phyloP scores from a whole-genome alignment of 192 early-diverging fungal genomes.

The Gonapodya prolifera region DNA sequence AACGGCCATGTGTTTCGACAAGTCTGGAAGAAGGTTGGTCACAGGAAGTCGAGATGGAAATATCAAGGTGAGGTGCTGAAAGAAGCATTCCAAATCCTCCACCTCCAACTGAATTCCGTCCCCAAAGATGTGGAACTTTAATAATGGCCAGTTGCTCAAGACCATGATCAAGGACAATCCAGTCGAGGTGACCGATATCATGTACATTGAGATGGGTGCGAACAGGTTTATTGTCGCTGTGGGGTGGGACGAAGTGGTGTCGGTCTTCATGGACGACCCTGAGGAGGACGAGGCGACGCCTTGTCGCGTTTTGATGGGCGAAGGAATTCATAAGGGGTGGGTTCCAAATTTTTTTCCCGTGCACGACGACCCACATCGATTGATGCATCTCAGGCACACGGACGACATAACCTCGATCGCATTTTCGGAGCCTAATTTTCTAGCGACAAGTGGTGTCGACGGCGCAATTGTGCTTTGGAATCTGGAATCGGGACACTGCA shows the following conservation, averaged over 20 bases:
- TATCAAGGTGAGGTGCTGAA: slow-evolving; percentile 24
- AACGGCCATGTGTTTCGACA: slow-evolving; percentile 49
- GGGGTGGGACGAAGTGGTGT: slow-evolving; percentile 46
- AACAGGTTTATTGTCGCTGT: slow-evolving; percentile 42
- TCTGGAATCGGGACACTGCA: slow-evolving; percentile 12
- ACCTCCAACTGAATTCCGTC: not conserved
- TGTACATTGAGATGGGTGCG: slow-evolving; percentile 45
- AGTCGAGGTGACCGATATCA: slow-evolving; percentile 35
- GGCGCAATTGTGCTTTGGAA: slow-evolving; percentile 15
- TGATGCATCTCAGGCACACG: not conserved
- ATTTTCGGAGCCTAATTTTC: slow-evolving; percentile 8
- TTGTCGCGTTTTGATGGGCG: slow-evolving; percentile 30
- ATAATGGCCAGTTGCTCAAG: slow-evolving; percentile 47
- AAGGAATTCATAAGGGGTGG: slow-evolving; percentile 22
- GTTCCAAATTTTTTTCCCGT: slow-evolving; percentile 9
- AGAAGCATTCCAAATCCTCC: not conserved
- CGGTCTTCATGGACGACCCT: slow-evolving; percentile 43
- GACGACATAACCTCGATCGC: slow-evolving; percentile 11
- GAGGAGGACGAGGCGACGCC: slow-evolving; percentile 36
- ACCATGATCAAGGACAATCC: slow-evolving; percentile 33
- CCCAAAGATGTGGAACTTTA: slow-evolving; percentile 53
- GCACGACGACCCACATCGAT: no score
- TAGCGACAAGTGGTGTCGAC: slow-evolving; percentile 13
- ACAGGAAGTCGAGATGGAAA: slow-evolving; percentile 44
- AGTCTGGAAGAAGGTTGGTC: slow-evolving; percentile 33